Base-by-base conservation (phyloP, 2,329 filamentous ascomycete genomes). In the Epichloe amarillans region DNA sequence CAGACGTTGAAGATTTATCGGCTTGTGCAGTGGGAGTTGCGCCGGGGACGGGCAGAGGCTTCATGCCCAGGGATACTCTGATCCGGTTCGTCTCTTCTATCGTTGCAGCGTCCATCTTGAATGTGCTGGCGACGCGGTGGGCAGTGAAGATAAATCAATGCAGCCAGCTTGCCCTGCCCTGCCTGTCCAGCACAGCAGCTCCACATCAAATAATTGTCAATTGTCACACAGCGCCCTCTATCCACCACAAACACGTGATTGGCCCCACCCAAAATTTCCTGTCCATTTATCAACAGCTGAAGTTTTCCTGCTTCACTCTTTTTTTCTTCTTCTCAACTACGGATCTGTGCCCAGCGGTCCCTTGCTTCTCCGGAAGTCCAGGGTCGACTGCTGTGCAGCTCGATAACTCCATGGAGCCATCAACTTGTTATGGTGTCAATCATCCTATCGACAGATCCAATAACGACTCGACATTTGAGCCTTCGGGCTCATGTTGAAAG, bases 81-180 rank as follows among this genome's bases (percentile, higher is more conserved):
- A 96, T 84, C 64, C 90, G 86, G 72, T 97, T 97, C 57, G 88
- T 88, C 75, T 96, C 89, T 68, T 94, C 87, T 63, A 97, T 90
- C 30, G 86, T 84, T 43, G 87, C 80, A 60, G 82, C 73, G 65
- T 83, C 80, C 72, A 81, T 81, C 43, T 47, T 53, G 48, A 7
- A 12, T 21, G 3, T 36, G 8, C 8, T 33, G 30, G 15, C 15
- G 6, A 37, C 19, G 33, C 39, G 15, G 26, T 3, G 23, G 3
- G 23, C 21, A n/a, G 14, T 44, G 15, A 35, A 33, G 26, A 33
- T 4, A 35, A 15, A 23, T 36, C 19, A 23, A 33, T 33, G 41
- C 46, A 41, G n/a, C n/a, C n/a, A n/a, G n/a, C n/a, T n/a, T n/a
- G n/a, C n/a, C n/a, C n/a, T 30, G 40, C 40, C 39, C 15, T 19